These are phyloP conservation scores for Torulaspora indica DNA, from an alignment of 805 yeast genomes.

Conservation along the genomic window DNA sequence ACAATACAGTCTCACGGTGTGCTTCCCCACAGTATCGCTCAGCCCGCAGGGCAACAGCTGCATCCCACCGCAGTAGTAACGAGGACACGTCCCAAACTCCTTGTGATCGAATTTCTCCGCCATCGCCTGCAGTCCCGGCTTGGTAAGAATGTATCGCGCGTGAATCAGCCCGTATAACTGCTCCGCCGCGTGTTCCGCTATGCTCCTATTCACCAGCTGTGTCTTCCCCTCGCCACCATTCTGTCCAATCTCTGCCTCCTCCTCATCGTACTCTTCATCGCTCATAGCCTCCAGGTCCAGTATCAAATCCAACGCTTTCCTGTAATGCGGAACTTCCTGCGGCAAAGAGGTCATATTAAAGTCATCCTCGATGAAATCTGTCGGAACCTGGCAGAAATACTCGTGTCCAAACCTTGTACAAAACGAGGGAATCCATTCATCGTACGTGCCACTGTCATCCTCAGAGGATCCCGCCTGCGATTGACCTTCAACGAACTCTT, in stretches of 20 bases:
- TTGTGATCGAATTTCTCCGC: constrained; percentile 89
- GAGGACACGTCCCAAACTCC: constrained; percentile 88
- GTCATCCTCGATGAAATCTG: constrained; percentile 93
- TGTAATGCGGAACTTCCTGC: constrained; percentile 79
- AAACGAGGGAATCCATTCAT: constrained; percentile 79
- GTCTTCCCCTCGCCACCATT: constrained; percentile 27
- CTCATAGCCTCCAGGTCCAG: constrained; percentile 67
- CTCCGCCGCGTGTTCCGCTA: constrained; percentile 87
- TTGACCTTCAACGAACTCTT: constrained; percentile 25
- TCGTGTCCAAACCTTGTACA: constrained; percentile 80
- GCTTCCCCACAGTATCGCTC: constrained; percentile 84
- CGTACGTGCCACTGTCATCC: constrained; percentile 37
- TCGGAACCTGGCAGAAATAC: constrained; percentile 85
- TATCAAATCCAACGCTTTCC: constrained; percentile 87
- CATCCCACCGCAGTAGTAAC: constrained; percentile 85
- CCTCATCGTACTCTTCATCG: constrained; percentile 34
- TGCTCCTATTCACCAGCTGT: constrained; percentile 48
- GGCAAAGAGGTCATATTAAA: constrained; percentile 89
- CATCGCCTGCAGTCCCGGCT: constrained; percentile 84
- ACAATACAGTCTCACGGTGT: constrained; percentile 87
- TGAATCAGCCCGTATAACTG: constrained; percentile 89
- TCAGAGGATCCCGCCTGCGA: constrained; percentile 22
- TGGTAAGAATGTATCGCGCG: constrained; percentile 82
- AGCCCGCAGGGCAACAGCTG: constrained; percentile 88
- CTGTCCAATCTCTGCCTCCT: constrained; percentile 17